Conservation (phyloP, 2,329 filamentous ascomycete genomes). For the Cladophialophora exuberans region DNA sequence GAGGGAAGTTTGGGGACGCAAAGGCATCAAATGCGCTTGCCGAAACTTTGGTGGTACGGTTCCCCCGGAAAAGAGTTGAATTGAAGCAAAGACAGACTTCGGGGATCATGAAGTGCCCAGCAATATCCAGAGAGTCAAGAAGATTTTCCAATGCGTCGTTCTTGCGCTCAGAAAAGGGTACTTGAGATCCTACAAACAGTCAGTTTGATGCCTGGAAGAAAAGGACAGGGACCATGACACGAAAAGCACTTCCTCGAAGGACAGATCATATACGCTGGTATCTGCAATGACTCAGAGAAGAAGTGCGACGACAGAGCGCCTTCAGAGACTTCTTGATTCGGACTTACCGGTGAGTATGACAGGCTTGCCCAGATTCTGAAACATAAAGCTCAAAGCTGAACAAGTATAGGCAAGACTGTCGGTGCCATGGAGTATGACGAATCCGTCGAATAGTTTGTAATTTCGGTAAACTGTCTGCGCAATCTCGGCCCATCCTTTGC, state of each 20-base stretch:
- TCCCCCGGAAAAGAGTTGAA: slow-evolving; percentile 85
- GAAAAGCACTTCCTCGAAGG: no score
- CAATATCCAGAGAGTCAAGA: slow-evolving; percentile 80
- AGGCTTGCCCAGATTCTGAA: slow-evolving; percentile 86
- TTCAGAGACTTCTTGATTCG: background rate
- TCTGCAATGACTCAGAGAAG: no score
- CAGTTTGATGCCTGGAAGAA: no score
- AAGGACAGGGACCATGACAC: no score
- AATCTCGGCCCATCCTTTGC: slow-evolving; percentile 83
- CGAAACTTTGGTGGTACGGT: slow-evolving; percentile 84
- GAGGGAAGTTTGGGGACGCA: slow-evolving; percentile 81
- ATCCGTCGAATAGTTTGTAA: slow-evolving; percentile 86
- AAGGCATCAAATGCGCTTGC: slow-evolving; percentile 87
- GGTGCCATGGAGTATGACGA: slow-evolving; percentile 88
- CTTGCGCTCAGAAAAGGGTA: slow-evolving; percentile 87
- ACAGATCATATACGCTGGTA: no score
- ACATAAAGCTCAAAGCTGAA: slow-evolving; percentile 90
- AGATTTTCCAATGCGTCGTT: slow-evolving; percentile 92
- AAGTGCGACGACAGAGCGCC: no score
- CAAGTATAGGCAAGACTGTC: slow-evolving; percentile 89
- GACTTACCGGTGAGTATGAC: slow-evolving; percentile 72
- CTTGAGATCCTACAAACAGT: slow-evolving; percentile 62
- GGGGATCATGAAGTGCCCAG: slow-evolving; percentile 88
- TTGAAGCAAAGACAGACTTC: slow-evolving; percentile 95
- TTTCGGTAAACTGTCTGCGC: slow-evolving; percentile 78